These are phyloP conservation scores for Danielia oregonensis DNA, from an alignment of 805 yeast genomes.

Conservation along the genomic window DNA sequence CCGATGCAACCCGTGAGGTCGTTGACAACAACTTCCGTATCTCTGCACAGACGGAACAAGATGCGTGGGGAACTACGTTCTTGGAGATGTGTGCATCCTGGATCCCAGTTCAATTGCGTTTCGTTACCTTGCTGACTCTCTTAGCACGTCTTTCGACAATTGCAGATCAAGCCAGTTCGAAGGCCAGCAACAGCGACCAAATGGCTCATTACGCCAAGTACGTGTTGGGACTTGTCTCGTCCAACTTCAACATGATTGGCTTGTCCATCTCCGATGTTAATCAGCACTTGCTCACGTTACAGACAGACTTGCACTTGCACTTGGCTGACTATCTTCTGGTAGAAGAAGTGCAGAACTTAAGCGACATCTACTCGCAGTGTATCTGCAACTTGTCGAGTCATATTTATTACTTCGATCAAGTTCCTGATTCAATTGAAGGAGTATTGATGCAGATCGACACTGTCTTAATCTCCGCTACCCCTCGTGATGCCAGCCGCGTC, in stretches of 20 bases:
- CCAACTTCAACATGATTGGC: slow-evolving; percentile 82
- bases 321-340: slow-evolving; percentile 18
- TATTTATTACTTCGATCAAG: slow-evolving; percentile 82
- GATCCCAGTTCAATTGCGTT: slow-evolving; percentile 78
- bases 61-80: slow-evolving; percentile 53
- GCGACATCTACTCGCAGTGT: slow-evolving; percentile 47
- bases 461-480: slow-evolving; percentile 14
- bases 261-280: slow-evolving; percentile 78
- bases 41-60: slow-evolving; percentile 18
- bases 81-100: slow-evolving; percentile 67
- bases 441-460: slow-evolving; percentile 46
- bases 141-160: slow-evolving; percentile 25
- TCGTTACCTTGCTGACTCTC: slow-evolving; percentile 52
- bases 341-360: slow-evolving; percentile 29
- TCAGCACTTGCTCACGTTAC: slow-evolving; percentile 52
- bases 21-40: slow-evolving; percentile 37
- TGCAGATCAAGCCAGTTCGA: slow-evolving; percentile 15
- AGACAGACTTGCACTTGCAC: slow-evolving; percentile 31
- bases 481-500: slow-evolving; percentile 6
- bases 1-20: slow-evolving; percentile 51
- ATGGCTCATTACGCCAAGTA: slow-evolving; percentile 43
- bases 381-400: slow-evolving; percentile 72
- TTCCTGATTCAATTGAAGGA: slow-evolving; percentile 74
- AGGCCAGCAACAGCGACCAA: slow-evolving; percentile 11
- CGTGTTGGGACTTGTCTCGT: slow-evolving; percentile 59